Evolutionary conservation across 768 basidiomycete species (phyloP).

Genomic region (Royoungia palumana): DNA sequence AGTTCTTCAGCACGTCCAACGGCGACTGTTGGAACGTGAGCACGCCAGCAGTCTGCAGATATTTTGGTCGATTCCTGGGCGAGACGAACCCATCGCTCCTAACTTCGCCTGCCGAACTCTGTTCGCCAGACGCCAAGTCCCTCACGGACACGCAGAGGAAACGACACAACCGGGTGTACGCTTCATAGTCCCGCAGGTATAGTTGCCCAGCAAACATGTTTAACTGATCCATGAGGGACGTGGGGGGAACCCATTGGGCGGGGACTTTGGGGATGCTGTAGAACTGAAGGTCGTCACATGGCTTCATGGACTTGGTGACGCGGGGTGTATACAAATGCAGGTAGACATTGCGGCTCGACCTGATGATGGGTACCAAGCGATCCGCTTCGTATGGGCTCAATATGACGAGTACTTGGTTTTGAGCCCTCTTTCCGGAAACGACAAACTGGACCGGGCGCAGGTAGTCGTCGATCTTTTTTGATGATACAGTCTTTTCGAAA

Average conservation of each 20-base stretch:
- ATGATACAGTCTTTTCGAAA: neutral
- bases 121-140: neutral
- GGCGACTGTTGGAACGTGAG: slow-evolving; percentile 36
- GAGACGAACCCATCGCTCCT: slow-evolving; percentile 3
- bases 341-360: slow-evolving; percentile 15
- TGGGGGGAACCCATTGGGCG: neutral
- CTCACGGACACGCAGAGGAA: slow-evolving; percentile 2
- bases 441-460: slow-evolving; percentile 10
- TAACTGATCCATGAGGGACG: neutral
- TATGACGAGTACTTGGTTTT: slow-evolving; percentile 26
- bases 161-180: slow-evolving; percentile 1
- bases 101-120: neutral
- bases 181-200: slow-evolving; percentile 1
- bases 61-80: neutral
- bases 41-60: neutral
- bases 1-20: slow-evolving; percentile 21
- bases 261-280: neutral
- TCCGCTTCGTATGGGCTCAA: slow-evolving; percentile 42
- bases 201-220: slow-evolving; percentile 4
- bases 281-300: slow-evolving; percentile 4
- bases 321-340: slow-evolving; percentile 5
- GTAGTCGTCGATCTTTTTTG: slow-evolving; percentile 2
- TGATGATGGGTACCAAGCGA: slow-evolving; percentile 35
- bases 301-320: neutral
- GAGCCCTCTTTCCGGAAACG: neutral